Conservation (phyloP, 2,329 filamentous ascomycete species). For the Aureobasidium sp. region DNA sequence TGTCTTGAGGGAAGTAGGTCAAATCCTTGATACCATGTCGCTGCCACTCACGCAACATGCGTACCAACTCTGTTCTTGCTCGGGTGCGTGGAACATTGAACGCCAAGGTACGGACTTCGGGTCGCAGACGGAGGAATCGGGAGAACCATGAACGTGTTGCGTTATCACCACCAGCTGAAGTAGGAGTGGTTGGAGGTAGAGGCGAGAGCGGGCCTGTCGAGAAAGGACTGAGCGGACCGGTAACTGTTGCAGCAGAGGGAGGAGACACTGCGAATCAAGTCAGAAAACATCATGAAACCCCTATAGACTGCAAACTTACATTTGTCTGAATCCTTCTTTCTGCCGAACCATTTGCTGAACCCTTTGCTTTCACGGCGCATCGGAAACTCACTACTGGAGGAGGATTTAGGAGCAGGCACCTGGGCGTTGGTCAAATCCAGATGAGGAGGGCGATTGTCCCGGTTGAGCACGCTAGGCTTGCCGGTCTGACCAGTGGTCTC, state of each 20-base stretch:
- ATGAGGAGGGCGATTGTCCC: constrained; percentile 24
- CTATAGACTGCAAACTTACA: constrained; percentile 29
- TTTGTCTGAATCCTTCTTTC: constrained; percentile 28
- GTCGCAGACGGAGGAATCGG: constrained; percentile 81
- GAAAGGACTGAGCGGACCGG: not conserved
- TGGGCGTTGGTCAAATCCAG: constrained; percentile 15
- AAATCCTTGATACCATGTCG: constrained; percentile 70
- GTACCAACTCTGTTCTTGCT: constrained; percentile 67
- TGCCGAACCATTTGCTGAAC: constrained; percentile 46
- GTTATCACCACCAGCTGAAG: constrained; percentile 17
- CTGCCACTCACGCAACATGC: constrained; percentile 67
- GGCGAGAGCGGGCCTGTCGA: constrained; percentile 17
- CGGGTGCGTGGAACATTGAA: constrained; percentile 63
- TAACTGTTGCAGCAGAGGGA: not conserved
- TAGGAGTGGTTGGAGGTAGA: constrained; percentile 26
- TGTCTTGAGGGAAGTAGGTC: constrained; percentile 66
- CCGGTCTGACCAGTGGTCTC: constrained; percentile 15
- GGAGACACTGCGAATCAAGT: constrained; percentile 11
- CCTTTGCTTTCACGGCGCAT: constrained; percentile 32
- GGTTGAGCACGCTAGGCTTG: constrained; percentile 21
- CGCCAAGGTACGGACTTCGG: constrained; percentile 65
- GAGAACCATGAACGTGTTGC: constrained; percentile 71
- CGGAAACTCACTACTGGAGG: constrained; percentile 35
- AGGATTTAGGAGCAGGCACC: constrained; percentile 15
- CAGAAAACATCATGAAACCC: constrained; percentile 26